Conservation (phyloP, 345 rosid species). For the Hypericum androsaemum region DNA sequence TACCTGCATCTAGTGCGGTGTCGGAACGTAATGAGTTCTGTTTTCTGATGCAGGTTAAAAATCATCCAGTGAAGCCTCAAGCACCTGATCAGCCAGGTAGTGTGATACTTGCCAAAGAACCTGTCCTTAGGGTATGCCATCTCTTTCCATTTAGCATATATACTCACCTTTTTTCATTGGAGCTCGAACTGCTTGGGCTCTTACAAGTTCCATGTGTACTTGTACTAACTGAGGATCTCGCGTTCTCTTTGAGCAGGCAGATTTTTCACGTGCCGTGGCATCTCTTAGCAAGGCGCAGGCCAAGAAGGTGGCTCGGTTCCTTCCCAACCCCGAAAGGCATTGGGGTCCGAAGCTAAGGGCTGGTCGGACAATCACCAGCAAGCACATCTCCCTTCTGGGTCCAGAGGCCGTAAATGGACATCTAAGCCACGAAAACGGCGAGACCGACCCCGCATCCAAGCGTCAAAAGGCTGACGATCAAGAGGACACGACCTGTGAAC, state of each 20-base stretch:
- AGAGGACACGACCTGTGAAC: no score
- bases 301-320: conserved; percentile 82
- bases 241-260: conserved; percentile 42
- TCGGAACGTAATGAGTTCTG: background rate
- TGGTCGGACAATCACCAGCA: conserved; percentile 88
- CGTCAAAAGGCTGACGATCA: conserved; percentile 33
- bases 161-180: background rate
- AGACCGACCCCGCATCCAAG: conserved; percentile 32
- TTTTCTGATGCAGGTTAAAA: conserved; percentile 49
- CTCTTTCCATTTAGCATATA: background rate
- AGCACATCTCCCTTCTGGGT: conserved; percentile 90
- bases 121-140: conserved; percentile 57
- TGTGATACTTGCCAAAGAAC: conserved; percentile 84
- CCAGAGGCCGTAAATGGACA: conserved; percentile 75
- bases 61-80: conserved; percentile 88
- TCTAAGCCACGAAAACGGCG: conserved; percentile 36
- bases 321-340: conserved; percentile 95
- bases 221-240: no score
- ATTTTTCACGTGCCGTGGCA: conserved; percentile 78
- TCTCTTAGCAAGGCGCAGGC: conserved; percentile 93
- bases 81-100: conserved; percentile 77
- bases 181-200: no score
- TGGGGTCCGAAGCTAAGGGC: conserved; percentile 99
- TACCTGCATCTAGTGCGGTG: no score
- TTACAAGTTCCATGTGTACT: no score